Percentiles rank a stretch among this genome's conserved stretches.
Conservation (phyloP, 176 grass and related monocot genomes). For the Triticum urartu region DNA sequence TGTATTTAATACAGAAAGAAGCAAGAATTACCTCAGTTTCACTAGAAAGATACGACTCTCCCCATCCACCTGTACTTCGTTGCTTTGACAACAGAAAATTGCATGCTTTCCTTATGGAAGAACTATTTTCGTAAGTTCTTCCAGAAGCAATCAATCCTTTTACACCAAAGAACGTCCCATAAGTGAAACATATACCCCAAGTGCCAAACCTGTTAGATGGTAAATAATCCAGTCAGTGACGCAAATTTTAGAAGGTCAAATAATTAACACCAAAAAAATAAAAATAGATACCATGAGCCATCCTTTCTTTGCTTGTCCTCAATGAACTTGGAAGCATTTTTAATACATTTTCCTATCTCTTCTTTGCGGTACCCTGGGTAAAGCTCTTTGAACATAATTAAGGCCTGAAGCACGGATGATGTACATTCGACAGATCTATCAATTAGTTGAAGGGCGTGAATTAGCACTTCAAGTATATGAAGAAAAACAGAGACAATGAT, state of each 20-base stretch:
- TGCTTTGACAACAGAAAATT: constrained; percentile 3
- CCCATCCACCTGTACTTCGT: constrained; percentile 45
- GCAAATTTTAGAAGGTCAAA: neutral
- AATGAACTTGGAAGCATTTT: too few relatives aligned
- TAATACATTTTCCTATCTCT: too few relatives aligned
- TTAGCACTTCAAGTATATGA: too few relatives aligned
- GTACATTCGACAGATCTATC: too few relatives aligned
- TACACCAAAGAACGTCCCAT: constrained; percentile 52
- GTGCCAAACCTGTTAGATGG: constrained; percentile 39
- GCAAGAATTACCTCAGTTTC: constrained; percentile 11
- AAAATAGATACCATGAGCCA: too few relatives aligned
- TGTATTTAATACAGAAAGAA: neutral
- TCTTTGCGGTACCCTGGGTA: too few relatives aligned
- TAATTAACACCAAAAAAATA: neutral
- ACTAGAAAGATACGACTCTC: constrained; percentile 39
- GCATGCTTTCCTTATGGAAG: constrained; percentile 50
- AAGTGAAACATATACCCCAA: constrained; percentile 64
- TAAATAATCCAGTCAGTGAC: neutral
- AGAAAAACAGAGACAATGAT: too few relatives aligned
- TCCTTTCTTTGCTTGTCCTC: too few relatives aligned
- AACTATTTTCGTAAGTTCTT: constrained; percentile 45
- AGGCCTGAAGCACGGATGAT: too few relatives aligned
- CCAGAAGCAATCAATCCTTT: constrained; percentile 41
- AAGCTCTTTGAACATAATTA: too few relatives aligned
- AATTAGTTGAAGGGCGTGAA: too few relatives aligned